These are phyloP conservation scores for Sequoia sempervirens DNA, from an alignment of 75 land plant species.

Conservation along the genomic window DNA sequence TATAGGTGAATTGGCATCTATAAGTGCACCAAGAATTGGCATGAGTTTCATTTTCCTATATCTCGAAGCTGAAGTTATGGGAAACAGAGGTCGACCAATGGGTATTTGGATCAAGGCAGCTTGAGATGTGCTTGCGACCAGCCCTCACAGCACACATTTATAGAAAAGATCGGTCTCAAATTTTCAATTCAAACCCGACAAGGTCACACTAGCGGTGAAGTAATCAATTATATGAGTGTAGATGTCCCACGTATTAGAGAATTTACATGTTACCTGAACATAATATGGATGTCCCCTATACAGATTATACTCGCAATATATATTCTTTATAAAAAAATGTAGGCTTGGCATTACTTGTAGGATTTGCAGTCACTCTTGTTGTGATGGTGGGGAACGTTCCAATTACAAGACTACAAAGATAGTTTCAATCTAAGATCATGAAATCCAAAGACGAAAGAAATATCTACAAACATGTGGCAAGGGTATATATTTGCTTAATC, in stretches of 20 bases:
- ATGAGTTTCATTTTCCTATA: too few relatives aligned
- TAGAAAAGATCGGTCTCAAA: constrained; percentile 45
- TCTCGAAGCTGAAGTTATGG: too few relatives aligned
- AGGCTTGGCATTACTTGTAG: constrained; percentile 60
- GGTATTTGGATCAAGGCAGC: constrained; percentile 77
- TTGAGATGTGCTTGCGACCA: constrained; percentile 74
- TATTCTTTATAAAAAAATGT: constrained; percentile 48
- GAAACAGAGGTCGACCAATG: constrained; percentile 28
- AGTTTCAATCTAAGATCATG: constrained; percentile 69
- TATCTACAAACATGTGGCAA: too few relatives aligned
- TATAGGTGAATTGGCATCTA: too few relatives aligned
- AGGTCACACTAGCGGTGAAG: constrained; percentile 75
- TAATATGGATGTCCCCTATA: constrained; percentile 69
- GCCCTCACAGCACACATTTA: constrained; percentile 68
- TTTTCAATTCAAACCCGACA: constrained; percentile 66
- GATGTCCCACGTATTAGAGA: constrained; percentile 76
- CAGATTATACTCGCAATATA: constrained; percentile 63
- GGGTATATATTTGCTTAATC: too few relatives aligned
- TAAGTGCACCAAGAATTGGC: too few relatives aligned
- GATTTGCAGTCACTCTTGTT: constrained; percentile 55
- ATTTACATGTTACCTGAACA: constrained; percentile 62
- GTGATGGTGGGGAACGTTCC: constrained; percentile 68
- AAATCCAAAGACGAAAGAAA: constrained; percentile 70
- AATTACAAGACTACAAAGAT: constrained; percentile 40
- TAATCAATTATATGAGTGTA: constrained; percentile 88